These are phyloP conservation scores for Paecilomyces sp. DNA, from an alignment of 2,329 filamentous ascomycete species.

Conservation along the genomic window DNA sequence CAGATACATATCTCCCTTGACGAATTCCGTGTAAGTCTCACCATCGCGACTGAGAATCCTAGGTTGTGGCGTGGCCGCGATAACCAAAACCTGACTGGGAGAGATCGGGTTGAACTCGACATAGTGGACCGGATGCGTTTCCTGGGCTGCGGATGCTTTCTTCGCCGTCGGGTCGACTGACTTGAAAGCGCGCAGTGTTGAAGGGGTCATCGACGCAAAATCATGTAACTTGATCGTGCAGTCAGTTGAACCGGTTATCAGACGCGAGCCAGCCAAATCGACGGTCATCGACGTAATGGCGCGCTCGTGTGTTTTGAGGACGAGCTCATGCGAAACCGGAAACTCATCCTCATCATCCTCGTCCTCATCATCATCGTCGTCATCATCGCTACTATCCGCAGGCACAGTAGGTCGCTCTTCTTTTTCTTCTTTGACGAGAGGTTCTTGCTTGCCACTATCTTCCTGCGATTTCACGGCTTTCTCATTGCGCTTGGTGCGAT, in stretches of 20 bases:
- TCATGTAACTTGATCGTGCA: slow-evolving; percentile 90
- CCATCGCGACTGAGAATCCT: slow-evolving; percentile 87
- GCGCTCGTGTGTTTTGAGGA: slow-evolving; percentile 86
- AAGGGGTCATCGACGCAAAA: slow-evolving; percentile 91
- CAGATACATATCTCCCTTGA: slow-evolving; percentile 97
- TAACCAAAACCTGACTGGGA: slow-evolving; percentile 72
- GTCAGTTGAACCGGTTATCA: slow-evolving; percentile 87
- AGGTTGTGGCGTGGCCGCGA: slow-evolving; percentile 83
- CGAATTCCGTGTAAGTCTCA: slow-evolving; percentile 75
- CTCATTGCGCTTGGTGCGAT: slow-evolving; percentile 62
- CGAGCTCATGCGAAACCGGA: slow-evolving; percentile 85
- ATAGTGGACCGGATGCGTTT: slow-evolving; percentile 83
- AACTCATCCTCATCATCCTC: slow-evolving; percentile 77
- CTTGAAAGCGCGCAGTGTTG: slow-evolving; percentile 88
- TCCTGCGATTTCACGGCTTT: slow-evolving; percentile 23
- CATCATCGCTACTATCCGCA: slow-evolving; percentile 39
- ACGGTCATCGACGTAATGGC: slow-evolving; percentile 77
- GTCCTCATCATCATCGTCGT: slow-evolving; percentile 51
- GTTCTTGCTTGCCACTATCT: slow-evolving; percentile 11
- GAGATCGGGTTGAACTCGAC: slow-evolving; percentile 79
- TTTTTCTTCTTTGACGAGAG: slow-evolving; percentile 4
- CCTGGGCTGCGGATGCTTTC: slow-evolving; percentile 63
- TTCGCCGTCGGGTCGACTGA: slow-evolving; percentile 78
- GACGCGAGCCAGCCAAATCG: slow-evolving; percentile 74
- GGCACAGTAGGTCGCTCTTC: slow-evolving; percentile 10